Percentiles rank a stretch among this genome's conserved stretches.
phyloP scores from a whole-genome alignment of 805 yeast genomes.

The Candida taoyuanica region DNA sequence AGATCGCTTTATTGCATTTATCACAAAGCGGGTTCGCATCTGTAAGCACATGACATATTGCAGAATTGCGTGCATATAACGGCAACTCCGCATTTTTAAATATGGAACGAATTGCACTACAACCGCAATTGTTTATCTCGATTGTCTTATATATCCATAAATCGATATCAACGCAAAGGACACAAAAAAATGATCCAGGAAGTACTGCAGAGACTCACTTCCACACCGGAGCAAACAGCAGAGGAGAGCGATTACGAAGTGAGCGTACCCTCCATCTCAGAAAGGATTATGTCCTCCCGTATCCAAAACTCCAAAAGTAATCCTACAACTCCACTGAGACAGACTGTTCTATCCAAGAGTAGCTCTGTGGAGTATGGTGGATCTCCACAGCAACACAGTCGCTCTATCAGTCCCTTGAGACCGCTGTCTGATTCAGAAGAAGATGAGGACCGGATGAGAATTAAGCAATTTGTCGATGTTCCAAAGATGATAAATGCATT shows the following conservation, averaged over 20 bases:
- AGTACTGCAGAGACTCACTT: conserved; percentile 9
- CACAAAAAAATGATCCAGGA: conserved; percentile 15
- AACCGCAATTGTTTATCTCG: too few relatives aligned
- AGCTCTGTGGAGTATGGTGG: background rate
- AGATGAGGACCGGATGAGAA: conserved; percentile 3
- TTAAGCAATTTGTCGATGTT: conserved; percentile 14
- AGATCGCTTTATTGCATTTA: too few relatives aligned
- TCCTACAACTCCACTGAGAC: conserved; percentile 1
- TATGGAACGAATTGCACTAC: too few relatives aligned
- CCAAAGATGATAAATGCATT: conserved; percentile 8
- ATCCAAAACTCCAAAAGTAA: background rate
- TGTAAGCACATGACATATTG: background rate
- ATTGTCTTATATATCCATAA: too few relatives aligned
- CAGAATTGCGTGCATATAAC: background rate
- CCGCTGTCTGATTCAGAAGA: background rate
- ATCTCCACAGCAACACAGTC: background rate
- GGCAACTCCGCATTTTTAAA: background rate
- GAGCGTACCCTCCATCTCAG: conserved; percentile 9
- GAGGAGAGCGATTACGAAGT: conserved; percentile 17
- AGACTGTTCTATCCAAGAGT: background rate
- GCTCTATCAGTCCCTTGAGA: conserved; percentile 1
- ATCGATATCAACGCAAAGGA: too few relatives aligned
- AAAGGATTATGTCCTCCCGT: conserved; percentile 8
- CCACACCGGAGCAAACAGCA: conserved; percentile 11
- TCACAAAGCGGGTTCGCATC: too few relatives aligned